Evolutionary conservation across 2,329 filamentous ascomycete species (phyloP).

Genomic region (Pyricularia grisea): DNA sequence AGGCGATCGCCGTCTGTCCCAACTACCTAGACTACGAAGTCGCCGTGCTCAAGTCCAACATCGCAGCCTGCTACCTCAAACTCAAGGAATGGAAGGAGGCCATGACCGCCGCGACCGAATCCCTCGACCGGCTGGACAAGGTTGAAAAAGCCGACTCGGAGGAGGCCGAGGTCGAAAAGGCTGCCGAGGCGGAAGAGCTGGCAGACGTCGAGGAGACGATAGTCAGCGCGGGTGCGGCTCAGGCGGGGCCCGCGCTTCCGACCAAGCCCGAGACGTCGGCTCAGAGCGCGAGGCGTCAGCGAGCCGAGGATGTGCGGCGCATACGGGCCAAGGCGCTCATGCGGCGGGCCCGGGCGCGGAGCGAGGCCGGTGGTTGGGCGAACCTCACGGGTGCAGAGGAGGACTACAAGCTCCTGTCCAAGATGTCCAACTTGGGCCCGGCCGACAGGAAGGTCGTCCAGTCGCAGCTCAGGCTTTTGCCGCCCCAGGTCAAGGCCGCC

Average conservation of each 20-base stretch:
- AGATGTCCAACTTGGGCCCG: conserved; percentile 48
- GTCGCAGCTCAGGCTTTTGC: conserved; percentile 55
- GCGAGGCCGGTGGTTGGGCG: conserved; percentile 67
- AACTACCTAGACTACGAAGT: conserved; percentile 81
- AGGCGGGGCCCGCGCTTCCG: conserved; percentile 29
- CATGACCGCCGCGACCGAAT: conserved; percentile 60
- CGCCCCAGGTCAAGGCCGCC: conserved; percentile 61
- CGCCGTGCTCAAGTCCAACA: conserved; percentile 79
- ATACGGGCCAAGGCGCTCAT: conserved; percentile 79
- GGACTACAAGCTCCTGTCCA: conserved; percentile 64
- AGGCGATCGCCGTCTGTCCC: conserved; percentile 69
- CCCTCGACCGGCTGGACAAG: conserved; percentile 63
- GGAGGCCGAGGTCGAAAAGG: conserved; percentile 24
- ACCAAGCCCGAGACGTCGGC: conserved; percentile 16
- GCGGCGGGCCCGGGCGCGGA: conserved; percentile 64
- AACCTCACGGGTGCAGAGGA: conserved; percentile 67
- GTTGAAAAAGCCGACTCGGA: conserved; percentile 30
- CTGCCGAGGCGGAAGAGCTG: conserved; percentile 32
- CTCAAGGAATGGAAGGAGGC: conserved; percentile 79
- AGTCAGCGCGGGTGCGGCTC: conserved; percentile 46
- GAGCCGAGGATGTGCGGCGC: conserved; percentile 56
- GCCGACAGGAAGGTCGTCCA: conserved; percentile 62
- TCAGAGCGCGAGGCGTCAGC: conserved; percentile 22
- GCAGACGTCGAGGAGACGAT: conserved; percentile 46
- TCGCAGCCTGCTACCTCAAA: conserved; percentile 82